A percentile compares a stretch with the other conserved stretches of the same genome.
phyloP scores from a whole-genome alignment of 441 rosid genomes.

The Erysimum cheiri region DNA sequence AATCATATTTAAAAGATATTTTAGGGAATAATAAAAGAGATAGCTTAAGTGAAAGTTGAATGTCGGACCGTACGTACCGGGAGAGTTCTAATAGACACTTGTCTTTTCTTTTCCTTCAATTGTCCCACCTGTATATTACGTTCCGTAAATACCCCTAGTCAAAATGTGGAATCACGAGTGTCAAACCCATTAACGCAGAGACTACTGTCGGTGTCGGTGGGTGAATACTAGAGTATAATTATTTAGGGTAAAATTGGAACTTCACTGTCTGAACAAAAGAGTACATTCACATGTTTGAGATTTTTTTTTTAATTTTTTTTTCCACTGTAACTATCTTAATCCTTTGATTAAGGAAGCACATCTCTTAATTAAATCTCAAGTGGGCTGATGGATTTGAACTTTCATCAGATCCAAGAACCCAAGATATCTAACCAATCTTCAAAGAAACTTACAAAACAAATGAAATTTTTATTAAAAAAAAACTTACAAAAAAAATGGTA shows the following conservation, averaged over 20 bases:
- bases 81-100: slow-evolving; percentile 36
- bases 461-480: background rate
- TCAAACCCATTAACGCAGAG: slow-evolving; percentile 42
- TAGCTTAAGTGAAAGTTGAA: slow-evolving; percentile 30
- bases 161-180: slow-evolving; percentile 38
- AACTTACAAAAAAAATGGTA: background rate
- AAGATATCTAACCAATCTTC: slow-evolving; percentile 20
- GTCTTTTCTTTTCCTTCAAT: background rate
- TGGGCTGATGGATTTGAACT: slow-evolving; percentile 19
- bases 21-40: slow-evolving; percentile 32
- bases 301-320: background rate
- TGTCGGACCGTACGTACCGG: slow-evolving; percentile 44
- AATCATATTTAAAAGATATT: background rate
- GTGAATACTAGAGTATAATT: slow-evolving; percentile 13
- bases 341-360: slow-evolving; percentile 35
- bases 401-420: slow-evolving; percentile 44
- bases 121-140: background rate
- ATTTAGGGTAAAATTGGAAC: slow-evolving; percentile 26
- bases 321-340: slow-evolving; percentile 13
- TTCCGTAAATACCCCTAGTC: slow-evolving; percentile 42
- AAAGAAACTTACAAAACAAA: slow-evolving; percentile 13
- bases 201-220: slow-evolving; percentile 51
- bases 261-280: slow-evolving; percentile 1
- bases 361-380: slow-evolving; percentile 35
- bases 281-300: slow-evolving; percentile 37